Base-by-base conservation (phyloP, 208 protist genomes). In the Leishmania braziliensis region DNA sequence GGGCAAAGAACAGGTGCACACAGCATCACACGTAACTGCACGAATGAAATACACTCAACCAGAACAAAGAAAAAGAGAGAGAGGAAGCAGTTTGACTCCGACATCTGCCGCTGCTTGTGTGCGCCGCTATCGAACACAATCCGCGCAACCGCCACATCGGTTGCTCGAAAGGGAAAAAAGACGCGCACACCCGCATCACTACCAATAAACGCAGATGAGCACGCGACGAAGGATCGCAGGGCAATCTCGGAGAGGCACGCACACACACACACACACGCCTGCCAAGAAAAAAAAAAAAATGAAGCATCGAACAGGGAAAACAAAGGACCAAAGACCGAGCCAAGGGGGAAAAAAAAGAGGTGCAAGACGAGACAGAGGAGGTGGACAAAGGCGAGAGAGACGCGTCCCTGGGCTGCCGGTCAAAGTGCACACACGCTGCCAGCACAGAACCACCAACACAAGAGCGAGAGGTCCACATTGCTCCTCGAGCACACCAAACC, bases 111-210 rank as follows among this genome's bases (percentile, higher is more conserved):
- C 71, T 58, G 71, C 0, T 33, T 5, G 36, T 5, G 36, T 12
- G 51, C 50, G 16, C 70, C 70, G n/a, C 6, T 6, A 56, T 3
- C 39, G 26, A 16, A 74, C 70, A 74, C 48, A 5, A 12, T 9
- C 70, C 33, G 46, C 70, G n/a, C 70, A 56, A 60, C 71, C 50
- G 71, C 48, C 48, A 76, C 71, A 51, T 51, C 33, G 50, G 33
- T 33, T 73, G 68, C 46, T 54, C 46, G 43, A 51, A 54, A n/a
- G 16, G 16, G 1, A 56, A 80, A 69, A 36, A 20, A 48, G 9
- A 50, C n/a, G n/a, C 48, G 53, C 20, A 12, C 10, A 51, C 33
- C 14, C 5, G 39, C 56, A 54, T 33, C 26, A 69, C 48, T 5
- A 39, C 60, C 62, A 33, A 56, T 58, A 29, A 65, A 46, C 58